phyloP scores from a whole-genome alignment of 2,329 filamentous ascomycete genomes.

The Ilyonectria mors-panacis region DNA sequence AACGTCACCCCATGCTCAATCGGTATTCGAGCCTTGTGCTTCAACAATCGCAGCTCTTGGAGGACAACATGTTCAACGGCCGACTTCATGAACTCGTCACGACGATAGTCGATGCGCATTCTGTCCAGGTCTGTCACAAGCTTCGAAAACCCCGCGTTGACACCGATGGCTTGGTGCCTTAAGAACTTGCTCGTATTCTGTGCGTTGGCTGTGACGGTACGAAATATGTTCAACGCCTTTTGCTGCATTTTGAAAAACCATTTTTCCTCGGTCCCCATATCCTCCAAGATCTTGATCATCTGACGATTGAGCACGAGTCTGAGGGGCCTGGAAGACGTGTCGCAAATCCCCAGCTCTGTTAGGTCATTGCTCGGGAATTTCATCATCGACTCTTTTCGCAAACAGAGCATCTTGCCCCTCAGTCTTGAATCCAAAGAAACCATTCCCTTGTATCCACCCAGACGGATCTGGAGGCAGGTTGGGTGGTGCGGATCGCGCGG shows the following conservation, averaged over 20 bases:
- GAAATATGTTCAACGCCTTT: constrained; percentile 72
- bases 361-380: constrained; percentile 77
- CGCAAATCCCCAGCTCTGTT: constrained; percentile 79
- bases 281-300: constrained; percentile 89
- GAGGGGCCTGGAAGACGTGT: constrained; percentile 76
- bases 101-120: constrained; percentile 75
- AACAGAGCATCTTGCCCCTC: constrained; percentile 68
- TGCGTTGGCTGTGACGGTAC: constrained; percentile 69
- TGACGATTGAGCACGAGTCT: constrained; percentile 82
- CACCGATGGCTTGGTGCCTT: constrained; percentile 72
- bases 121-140: constrained; percentile 73
- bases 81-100: constrained; percentile 78
- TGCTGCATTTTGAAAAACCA: constrained; percentile 78
- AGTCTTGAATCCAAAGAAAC: constrained; percentile 77
- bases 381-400: constrained; percentile 81
- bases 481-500: constrained; percentile 59
- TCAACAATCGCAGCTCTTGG: constrained; percentile 80
- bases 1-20: constrained; percentile 80
- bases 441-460: constrained; percentile 84
- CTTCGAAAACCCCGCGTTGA: constrained; percentile 70
- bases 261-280: constrained; percentile 71
- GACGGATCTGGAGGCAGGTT: constrained; percentile 82
- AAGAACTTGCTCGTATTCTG: constrained; percentile 78
- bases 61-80: constrained; percentile 80
- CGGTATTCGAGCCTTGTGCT: constrained; percentile 83